Evolutionary conservation across 345 rosid species (phyloP).

Genomic region (sweet orange (Citrus sinensis)): DNA sequence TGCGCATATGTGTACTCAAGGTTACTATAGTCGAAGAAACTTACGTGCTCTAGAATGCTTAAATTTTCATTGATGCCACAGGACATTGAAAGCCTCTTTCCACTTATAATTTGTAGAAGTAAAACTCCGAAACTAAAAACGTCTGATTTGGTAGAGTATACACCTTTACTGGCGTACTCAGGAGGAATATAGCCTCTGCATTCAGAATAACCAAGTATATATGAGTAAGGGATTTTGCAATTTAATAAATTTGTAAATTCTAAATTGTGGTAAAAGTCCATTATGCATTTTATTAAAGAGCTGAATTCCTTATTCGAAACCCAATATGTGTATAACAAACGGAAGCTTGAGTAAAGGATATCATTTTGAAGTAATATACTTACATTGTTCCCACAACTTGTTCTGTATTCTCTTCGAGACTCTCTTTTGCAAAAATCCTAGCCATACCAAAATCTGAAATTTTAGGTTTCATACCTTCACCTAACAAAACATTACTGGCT

Average conservation of each 20-base stretch:
- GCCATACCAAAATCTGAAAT: slow-evolving; percentile 47
- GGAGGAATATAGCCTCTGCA: slow-evolving; percentile 49
- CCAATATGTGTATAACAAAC: background rate
- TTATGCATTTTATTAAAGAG: no score
- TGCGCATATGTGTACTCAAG: background rate
- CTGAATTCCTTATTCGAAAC: no score
- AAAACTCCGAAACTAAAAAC: slow-evolving; percentile 5
- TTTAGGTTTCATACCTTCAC: slow-evolving; percentile 31
- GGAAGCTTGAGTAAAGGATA: background rate
- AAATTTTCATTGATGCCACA: background rate
- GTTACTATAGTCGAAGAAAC: background rate
- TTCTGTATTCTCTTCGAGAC: slow-evolving; percentile 27
- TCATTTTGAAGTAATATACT: background rate
- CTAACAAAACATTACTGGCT: slow-evolving; percentile 34
- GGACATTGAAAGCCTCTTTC: background rate
- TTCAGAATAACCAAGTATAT: background rate
- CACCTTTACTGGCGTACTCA: slow-evolving; percentile 35
- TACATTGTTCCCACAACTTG: slow-evolving; percentile 29
- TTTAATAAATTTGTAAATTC: no score
- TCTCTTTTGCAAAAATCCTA: slow-evolving; percentile 31
- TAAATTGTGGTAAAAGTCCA: no score
- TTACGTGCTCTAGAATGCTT: slow-evolving; percentile 25
- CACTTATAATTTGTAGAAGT: slow-evolving; percentile 5
- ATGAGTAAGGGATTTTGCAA: no score
- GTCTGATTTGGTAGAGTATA: slow-evolving; percentile 25